Evolutionary conservation across 306 rosid genomes (phyloP).

Genomic region (Medicago truncatula): MtrunA17r5.0-ANR NC_053045.1:31364001-31364500

Average conservation of each 20-base stretch:
- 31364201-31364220: slow-evolving; percentile 7
- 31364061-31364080: not conserved
- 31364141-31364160: not conserved
- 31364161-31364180: not conserved
- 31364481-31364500: slow-evolving; percentile 44
- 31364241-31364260: slow-evolving; percentile 34
- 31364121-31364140: not conserved
- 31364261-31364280: slow-evolving; percentile 26
- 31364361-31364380: slow-evolving; percentile 30
- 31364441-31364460: slow-evolving; percentile 48
- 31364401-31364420: slow-evolving; percentile 65
- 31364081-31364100: not conserved
- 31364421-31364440: slow-evolving; percentile 25
- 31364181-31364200: not conserved
- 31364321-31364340: not conserved
- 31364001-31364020: slow-evolving; percentile 37
- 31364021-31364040: slow-evolving; percentile 6
- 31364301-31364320: slow-evolving; percentile 28
- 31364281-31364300: slow-evolving; percentile 23
- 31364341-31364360: slow-evolving; percentile 8
- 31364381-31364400: slow-evolving; percentile 12
- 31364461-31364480: slow-evolving; percentile 62
- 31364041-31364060: slow-evolving; percentile 24
- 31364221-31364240: slow-evolving; percentile 2
- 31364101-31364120: not conserved